Evolutionary conservation across 2,329 filamentous ascomycete genomes (phyloP), one percentile per base, ranked within the genome.

Genomic region (Diaporthe velutina): DNA sequence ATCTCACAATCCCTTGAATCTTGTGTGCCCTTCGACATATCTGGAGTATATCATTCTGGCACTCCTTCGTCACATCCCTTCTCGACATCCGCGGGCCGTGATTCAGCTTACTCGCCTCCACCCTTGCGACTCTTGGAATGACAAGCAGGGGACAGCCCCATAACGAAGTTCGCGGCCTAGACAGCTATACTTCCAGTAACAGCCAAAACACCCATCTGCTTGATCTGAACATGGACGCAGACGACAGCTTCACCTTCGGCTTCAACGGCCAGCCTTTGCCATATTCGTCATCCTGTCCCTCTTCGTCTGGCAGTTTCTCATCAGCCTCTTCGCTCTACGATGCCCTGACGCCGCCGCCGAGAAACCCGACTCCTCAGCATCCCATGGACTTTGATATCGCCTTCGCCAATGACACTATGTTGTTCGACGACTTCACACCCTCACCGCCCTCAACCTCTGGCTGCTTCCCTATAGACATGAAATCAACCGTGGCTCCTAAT

Each of bases 321-420:
- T 76, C 74, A 50, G 66, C 74, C 45, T 76, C 74, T n/a, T 74
- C 74, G 15, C 40, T 76, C 35, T 74, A 71, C 52, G 74, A 74
- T 60, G 71, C 74, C 28, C 70, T 76, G 58, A 76, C 74, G 19
- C 74, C 74, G 10, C 73, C 71, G 12, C 73, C 74, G 22, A 74
- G 74, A 45, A 76, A 73, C 17, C 68, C 72, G 4, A 76, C 71
- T 9, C 74, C 74, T 25, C 71, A 74, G 52, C 74, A 76, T 10
- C 42, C 67, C 42, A 76, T 74, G 40, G 61, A 76, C 38, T 71
- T 60, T 55, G 72, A 71, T 55, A 64, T 42, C 17, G 60, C 74
- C 52, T 71, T 67, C 30, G 58, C 42, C 13, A 58, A 61, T 42
- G 71, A 60, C 2, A n/a, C 67, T 40, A 60, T 74, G 58, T 48